Evolutionary conservation across 176 grass and related monocot genomes (phyloP).

Genomic region (Avena atlantica): DNA sequence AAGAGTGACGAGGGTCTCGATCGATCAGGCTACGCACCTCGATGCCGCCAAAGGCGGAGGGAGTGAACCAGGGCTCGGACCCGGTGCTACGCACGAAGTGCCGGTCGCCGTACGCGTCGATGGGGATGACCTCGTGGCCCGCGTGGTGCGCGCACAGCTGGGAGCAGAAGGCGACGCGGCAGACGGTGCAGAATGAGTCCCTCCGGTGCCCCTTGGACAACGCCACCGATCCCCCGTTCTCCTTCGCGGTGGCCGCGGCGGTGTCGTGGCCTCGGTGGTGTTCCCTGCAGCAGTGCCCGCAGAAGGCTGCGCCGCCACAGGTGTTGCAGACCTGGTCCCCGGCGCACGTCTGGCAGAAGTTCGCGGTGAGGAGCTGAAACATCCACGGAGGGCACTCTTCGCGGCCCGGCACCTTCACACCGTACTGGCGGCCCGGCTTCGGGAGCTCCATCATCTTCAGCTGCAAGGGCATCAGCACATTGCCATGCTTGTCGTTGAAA

Average conservation of each 20-base stretch:
- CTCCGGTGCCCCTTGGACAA: not conserved
- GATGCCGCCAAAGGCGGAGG: not conserved
- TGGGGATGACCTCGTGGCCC: conserved; percentile 12
- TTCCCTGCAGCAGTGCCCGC: conserved; percentile 20
- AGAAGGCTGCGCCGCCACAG: conserved; percentile 19
- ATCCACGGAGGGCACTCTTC: conserved; percentile 1
- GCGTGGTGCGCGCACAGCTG: conserved; percentile 9
- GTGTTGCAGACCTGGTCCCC: conserved; percentile 1
- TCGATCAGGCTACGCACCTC: conserved; percentile 22
- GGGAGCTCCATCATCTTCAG: no score
- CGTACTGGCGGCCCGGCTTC: no score
- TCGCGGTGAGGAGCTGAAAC: not conserved
- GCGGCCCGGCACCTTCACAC: no score
- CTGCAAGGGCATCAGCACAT: not conserved
- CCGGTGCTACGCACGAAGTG: conserved; percentile 37
- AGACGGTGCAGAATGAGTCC: conserved; percentile 21
- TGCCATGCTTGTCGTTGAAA: not conserved
- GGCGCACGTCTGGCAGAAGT: conserved; percentile 5
- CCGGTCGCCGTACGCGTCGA: conserved; percentile 31
- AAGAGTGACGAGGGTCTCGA: not conserved
- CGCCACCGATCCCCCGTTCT: not conserved
- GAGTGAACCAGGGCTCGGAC: conserved; percentile 1
- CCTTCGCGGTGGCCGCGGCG: not conserved
- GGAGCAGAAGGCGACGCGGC: conserved; percentile 21
- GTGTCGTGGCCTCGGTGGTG: conserved; percentile 19